Evolutionary conservation across 2,329 filamentous ascomycete species (phyloP), one percentile per base, ranked within the genome.

Genomic region (Mycogone perniciosa): DNA sequence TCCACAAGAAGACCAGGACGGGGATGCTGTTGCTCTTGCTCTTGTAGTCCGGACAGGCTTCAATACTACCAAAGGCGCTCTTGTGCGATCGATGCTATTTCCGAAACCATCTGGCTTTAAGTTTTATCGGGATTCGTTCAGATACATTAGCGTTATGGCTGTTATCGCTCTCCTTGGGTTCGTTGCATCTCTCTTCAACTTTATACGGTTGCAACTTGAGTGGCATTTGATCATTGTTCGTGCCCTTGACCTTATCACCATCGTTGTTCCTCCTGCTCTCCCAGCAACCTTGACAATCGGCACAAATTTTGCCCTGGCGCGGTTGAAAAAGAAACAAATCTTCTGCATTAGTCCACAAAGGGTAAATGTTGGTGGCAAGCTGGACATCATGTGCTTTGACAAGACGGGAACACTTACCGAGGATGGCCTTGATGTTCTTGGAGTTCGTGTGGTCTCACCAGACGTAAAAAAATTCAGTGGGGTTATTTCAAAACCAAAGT

Each of bases 371-470:
- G 93, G 88, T 11, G 93, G 95, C 45, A 97, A 97, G 68, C 73
- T 99, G 4, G 93, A 99, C 64, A 82, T 97, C 8, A 88, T 99
- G 71, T 96, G 92, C 68, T 99, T 99, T 57, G 93, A 99, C 71
- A 99, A 99, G 71, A 99, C 93, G 0, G 93, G 93, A n/a, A 99
- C 93, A 0, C 73, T 99, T 48, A 99, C 93, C 0, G 93, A 97
- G 68, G 93, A 99, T 66, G 93, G 93, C 0, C 72, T 99, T 39
- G 95, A 99, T 66, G 89, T 99, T 13, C 77, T 99, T 9, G 93
- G 93, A 9, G 83, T 96, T 20, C 83, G 89, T 33, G 82, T 93
- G 6, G 89, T 89, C 7, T 82, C 86, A 50, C 74, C 77, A 44
- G 77, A 77, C 1, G 68, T 71, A 4, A 74, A 77, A 38, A 71